Conservation (phyloP, 2,329 filamentous ascomycete genomes). For the Trichophaea hybrida region DNA sequence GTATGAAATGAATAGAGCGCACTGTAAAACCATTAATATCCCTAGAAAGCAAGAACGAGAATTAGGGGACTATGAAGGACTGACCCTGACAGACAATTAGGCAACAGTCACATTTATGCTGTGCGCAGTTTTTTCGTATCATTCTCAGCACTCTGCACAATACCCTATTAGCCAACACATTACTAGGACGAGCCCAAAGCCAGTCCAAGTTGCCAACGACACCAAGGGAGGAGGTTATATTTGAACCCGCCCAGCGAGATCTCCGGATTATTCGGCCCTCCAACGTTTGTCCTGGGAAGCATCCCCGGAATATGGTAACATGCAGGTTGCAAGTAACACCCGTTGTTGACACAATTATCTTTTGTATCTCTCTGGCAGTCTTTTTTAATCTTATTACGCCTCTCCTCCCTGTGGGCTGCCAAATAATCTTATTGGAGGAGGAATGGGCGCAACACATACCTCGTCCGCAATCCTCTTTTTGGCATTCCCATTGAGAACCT, state of each 20-base stretch:
- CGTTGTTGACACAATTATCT: neutral
- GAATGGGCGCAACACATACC: constrained; percentile 11
- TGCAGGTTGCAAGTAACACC: neutral
- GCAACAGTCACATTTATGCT: neutral
- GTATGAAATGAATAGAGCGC: neutral
- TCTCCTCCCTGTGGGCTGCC: neutral
- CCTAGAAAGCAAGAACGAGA: neutral
- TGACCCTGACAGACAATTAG: neutral
- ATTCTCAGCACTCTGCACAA: neutral
- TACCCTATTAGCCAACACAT: neutral
- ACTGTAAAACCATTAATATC: neutral
- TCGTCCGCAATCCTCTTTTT: no score
- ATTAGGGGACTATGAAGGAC: neutral
- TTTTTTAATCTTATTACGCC: neutral
- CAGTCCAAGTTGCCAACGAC: neutral
- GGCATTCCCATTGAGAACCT: no score
- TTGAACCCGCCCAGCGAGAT: neutral
- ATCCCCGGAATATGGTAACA: neutral
- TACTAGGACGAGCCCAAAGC: neutral
- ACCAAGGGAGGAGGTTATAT: neutral
- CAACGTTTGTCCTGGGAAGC: neutral
- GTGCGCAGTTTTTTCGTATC: neutral
- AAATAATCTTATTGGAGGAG: neutral
- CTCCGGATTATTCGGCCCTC: neutral
- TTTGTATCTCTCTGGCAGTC: neutral